These are phyloP conservation scores for Solanum lignicaule DNA, from an alignment of 257 asterid species.

Conservation along the genomic window DNA sequence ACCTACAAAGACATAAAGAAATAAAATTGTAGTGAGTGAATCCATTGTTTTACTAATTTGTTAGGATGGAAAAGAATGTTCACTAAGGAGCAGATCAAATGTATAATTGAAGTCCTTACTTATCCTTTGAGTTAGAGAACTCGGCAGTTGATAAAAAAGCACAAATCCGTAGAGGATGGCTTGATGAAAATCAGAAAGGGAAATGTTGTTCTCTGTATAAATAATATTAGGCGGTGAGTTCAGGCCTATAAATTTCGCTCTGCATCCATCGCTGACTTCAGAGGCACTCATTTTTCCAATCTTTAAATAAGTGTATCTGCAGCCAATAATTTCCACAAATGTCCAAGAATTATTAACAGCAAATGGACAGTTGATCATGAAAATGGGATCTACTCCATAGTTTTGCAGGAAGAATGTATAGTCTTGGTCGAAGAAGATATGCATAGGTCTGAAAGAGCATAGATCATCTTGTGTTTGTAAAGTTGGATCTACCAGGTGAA, in stretches of 20 bases:
- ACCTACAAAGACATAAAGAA: too few relatives aligned
- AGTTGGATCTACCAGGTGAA: conserved; percentile 8
- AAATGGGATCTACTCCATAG: neutral
- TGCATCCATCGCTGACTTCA: neutral
- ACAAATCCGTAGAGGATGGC: conserved; percentile 15
- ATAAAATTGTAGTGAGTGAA: too few relatives aligned
- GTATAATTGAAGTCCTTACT: too few relatives aligned
- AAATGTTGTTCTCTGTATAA: neutral
- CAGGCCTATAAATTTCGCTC: neutral
- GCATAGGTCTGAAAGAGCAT: conserved; percentile 7
- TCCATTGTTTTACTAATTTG: too few relatives aligned
- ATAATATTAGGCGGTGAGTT: conserved; percentile 2
- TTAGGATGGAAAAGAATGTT: too few relatives aligned
- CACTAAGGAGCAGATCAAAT: too few relatives aligned
- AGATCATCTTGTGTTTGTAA: neutral
- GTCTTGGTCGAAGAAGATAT: neutral
- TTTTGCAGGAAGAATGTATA: fast-evolving
- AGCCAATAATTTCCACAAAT: neutral
- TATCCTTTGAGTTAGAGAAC: too few relatives aligned
- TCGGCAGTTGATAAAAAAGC: neutral
- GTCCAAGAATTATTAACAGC: neutral
- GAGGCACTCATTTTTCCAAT: neutral
- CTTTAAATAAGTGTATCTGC: conserved; percentile 6
- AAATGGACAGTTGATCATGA: conserved; percentile 7
- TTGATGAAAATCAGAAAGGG: conserved; percentile 11